Base-by-base conservation (phyloP, 2,329 filamentous ascomycete species). In the Fusarium sp. region DNA sequence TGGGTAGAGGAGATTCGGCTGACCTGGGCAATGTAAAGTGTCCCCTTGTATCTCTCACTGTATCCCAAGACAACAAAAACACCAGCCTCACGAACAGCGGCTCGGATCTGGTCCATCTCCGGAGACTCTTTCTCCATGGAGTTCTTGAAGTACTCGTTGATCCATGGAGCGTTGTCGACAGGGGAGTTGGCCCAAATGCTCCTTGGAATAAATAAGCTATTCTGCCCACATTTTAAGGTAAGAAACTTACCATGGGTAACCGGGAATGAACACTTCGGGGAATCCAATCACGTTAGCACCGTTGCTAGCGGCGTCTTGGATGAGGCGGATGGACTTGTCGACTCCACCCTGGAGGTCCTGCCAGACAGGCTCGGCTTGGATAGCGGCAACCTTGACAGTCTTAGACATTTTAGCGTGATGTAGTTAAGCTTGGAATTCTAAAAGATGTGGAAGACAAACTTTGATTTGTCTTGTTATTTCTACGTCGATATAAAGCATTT, bases 221-320 rank as follows among this genome's bases (percentile, higher is more conserved):
- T 37, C 32, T 37, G 32, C 16, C 9, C 32, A 30, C 5, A 1
- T 13, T 30, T 6, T 7, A 13, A 14, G 12, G 6, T 7, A 7
- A 1, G 7, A 3, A 32, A 3, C 53, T 34, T 25, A 59, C 59
- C 62, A 65, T 5, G 62, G 62, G 20, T 65, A 64, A 1, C 85
- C 85, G 1, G 85, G 84, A 28, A 87, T 81, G 81, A 83, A 87
- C 23, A 80, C 80, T 69, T 88, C 85, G 0, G 86, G 83, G 49
- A 88, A 87, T 0, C 82, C 80, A 4, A 91, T 74, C 1, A 90
- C 77, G 47, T 87, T 79, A 2, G 87, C 86, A 1, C 84, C 85
- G 41, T 85, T 83, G 4, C 18, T 16, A 13, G 71, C 60, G 4
- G 72, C 68, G 3, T 72, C 64, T 0, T 13, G 4, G 18, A 74